These are phyloP conservation scores for Camillea tinctor DNA, from an alignment of 2,329 filamentous ascomycete genomes.

Conservation along the genomic window DNA sequence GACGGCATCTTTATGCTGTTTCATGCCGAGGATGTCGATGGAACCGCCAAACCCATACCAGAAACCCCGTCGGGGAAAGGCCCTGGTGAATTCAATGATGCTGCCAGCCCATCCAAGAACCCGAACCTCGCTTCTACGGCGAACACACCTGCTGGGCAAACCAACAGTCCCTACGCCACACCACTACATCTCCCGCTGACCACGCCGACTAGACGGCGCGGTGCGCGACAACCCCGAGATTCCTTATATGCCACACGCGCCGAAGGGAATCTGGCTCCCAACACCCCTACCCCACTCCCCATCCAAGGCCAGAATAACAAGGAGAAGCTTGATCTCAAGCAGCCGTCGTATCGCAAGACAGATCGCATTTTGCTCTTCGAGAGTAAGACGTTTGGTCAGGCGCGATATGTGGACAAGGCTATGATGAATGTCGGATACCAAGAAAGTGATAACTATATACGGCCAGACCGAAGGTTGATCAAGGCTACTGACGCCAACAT, in stretches of 20 bases:
- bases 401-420: slow-evolving; percentile 90
- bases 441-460: slow-evolving; percentile 84
- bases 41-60: slow-evolving; percentile 53
- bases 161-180: slow-evolving; percentile 28
- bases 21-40: slow-evolving; percentile 81
- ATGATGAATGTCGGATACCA: slow-evolving; percentile 97
- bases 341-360: slow-evolving; percentile 72
- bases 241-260: slow-evolving; percentile 53
- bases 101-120: slow-evolving; percentile 47
- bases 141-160: slow-evolving; percentile 42
- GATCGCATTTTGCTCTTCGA: slow-evolving; percentile 80
- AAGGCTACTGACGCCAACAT: slow-evolving; percentile 59
- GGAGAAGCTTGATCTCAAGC: slow-evolving; percentile 74
- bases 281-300: slow-evolving; percentile 67
- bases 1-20: slow-evolving; percentile 77
- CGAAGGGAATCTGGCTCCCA: slow-evolving; percentile 46
- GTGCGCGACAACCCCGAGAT: slow-evolving; percentile 49
- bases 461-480: slow-evolving; percentile 71
- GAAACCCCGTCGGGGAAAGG: slow-evolving; percentile 34
- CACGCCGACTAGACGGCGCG: slow-evolving; percentile 43
- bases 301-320: slow-evolving; percentile 77
- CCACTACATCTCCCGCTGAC: slow-evolving; percentile 25
- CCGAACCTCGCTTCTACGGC: slow-evolving; percentile 41
- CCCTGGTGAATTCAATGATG: slow-evolving; percentile 39
- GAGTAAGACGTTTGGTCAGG: slow-evolving; percentile 78